phyloP scores from a whole-genome alignment of 176 grass and related monocot genomes.

The Panicum miliaceum region DNA sequence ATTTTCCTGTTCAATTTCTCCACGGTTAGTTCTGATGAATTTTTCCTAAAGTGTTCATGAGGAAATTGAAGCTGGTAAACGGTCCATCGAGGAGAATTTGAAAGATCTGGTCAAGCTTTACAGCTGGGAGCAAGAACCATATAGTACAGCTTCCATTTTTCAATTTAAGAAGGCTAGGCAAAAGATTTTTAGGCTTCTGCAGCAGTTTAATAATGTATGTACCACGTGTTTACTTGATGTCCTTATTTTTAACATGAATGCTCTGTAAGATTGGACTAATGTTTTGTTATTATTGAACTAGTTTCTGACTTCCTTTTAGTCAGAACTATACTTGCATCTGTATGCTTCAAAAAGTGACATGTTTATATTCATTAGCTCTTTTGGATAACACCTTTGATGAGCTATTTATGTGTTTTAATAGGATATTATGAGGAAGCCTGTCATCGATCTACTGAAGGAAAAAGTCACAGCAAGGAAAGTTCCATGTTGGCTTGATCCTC shows the following conservation, averaged over 20 bases:
- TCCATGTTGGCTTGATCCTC: conserved; percentile 83
- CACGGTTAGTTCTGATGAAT: conserved; percentile 35
- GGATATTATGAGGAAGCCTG: conserved; percentile 68
- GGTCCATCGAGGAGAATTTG: conserved; percentile 69
- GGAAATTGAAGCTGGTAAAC: conserved; percentile 69
- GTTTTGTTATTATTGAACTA: neutral
- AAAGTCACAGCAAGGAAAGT: conserved; percentile 62
- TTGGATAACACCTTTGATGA: conserved; percentile 16
- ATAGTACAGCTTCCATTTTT: conserved; percentile 69
- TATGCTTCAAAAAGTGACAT: neutral
- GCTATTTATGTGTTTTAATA: conserved; percentile 45
- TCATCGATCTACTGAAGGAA: conserved; percentile 66
- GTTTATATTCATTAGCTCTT: conserved; percentile 16
- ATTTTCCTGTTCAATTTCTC: conserved; percentile 36
- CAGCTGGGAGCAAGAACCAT: conserved; percentile 78
- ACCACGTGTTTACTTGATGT: conserved; percentile 27
- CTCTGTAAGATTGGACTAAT: neutral
- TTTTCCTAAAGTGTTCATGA: conserved; percentile 60
- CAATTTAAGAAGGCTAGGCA: conserved; percentile 78
- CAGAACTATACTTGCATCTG: neutral
- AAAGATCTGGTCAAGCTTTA: conserved; percentile 82
- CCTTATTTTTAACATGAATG: conserved; percentile 7
- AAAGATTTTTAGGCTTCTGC: conserved; percentile 76
- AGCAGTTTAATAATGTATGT: conserved; percentile 80
- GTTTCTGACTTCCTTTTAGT: neutral